phyloP scores from a whole-genome alignment of 768 basidiomycete genomes.

The Dendrothele bispora region DNA sequence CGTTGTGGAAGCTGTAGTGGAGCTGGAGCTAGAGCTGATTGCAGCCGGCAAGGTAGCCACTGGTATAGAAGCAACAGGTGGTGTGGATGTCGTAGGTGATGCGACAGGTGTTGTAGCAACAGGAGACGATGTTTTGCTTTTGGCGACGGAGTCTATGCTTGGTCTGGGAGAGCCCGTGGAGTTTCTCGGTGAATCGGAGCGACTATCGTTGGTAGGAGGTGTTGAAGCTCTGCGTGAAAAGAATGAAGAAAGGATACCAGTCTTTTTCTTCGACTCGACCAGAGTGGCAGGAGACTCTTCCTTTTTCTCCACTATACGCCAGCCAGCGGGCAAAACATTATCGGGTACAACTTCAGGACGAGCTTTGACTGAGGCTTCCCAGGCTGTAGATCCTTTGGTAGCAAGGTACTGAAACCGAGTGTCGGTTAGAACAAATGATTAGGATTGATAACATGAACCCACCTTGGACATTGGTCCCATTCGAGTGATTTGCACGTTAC shows the following conservation, averaged over 20 bases:
- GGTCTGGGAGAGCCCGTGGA: conserved; percentile 12
- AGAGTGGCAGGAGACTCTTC: conserved; percentile 16
- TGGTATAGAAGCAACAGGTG: background rate
- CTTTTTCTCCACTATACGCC: conserved; percentile 66
- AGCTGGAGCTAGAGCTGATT: conserved; percentile 5
- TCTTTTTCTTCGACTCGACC: conserved; percentile 52
- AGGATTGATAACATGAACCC: no score
- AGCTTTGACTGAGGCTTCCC: conserved; percentile 69
- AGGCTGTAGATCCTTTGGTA: conserved; percentile 72
- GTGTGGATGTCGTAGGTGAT: background rate
- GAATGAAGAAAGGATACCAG: conserved; percentile 69
- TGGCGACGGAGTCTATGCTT: conserved; percentile 5
- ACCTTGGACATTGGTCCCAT: conserved; percentile 71
- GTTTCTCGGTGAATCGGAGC: conserved; percentile 17
- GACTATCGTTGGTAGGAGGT: conserved; percentile 16
- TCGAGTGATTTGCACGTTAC: conserved; percentile 52
- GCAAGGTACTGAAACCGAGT: no score
- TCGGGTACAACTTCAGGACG: conserved; percentile 47
- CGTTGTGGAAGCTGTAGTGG: conserved; percentile 10
- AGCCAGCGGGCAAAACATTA: conserved; percentile 64
- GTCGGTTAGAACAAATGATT: no score
- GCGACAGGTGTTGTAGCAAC: conserved; percentile 3
- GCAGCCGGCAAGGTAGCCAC: background rate
- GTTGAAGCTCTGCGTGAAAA: conserved; percentile 50
- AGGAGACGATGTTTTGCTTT: conserved; percentile 12